phyloP scores from a whole-genome alignment of 306 rosid species.

The Crotalaria pallida region DNA sequence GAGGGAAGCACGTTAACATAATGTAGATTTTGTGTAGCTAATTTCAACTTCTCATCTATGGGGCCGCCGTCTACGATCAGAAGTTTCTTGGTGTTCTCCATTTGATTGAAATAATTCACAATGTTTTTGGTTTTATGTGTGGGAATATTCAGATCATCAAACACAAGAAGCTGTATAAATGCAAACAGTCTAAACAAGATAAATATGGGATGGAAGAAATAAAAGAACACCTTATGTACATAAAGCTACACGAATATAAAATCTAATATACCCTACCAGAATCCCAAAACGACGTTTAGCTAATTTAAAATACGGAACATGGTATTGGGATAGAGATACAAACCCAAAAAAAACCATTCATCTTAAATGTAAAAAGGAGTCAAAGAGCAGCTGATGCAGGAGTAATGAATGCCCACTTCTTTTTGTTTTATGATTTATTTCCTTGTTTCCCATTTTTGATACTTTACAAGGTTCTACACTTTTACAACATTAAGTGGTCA shows the following conservation, averaged over 20 bases:
- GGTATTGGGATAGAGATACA: background rate
- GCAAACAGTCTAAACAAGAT: background rate
- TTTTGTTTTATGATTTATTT: background rate
- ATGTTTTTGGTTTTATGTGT: constrained; percentile 79
- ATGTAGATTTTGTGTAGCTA: constrained; percentile 93
- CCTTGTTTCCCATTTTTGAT: background rate
- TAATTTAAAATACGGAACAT: background rate
- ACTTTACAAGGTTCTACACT: background rate
- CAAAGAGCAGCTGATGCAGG: background rate
- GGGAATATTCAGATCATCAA: constrained; percentile 82
- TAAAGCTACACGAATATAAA: background rate
- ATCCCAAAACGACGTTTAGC: background rate
- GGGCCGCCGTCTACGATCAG: constrained; percentile 71
- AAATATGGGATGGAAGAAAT: background rate
- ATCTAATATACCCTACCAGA: background rate
- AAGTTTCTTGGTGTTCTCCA: constrained; percentile 68
- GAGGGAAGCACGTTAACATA: constrained; percentile 81
- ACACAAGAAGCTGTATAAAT: constrained; percentile 64
- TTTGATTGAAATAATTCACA: constrained; percentile 53
- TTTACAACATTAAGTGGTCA: background rate
- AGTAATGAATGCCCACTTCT: background rate
- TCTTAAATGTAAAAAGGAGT: background rate
- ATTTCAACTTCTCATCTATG: constrained; percentile 66
- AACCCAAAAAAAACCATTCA: background rate
- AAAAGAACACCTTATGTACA: background rate